Evolutionary conservation across 1,284 basidiomycete species (phyloP).

Genomic region (Entoloma clypeatum): DNA sequence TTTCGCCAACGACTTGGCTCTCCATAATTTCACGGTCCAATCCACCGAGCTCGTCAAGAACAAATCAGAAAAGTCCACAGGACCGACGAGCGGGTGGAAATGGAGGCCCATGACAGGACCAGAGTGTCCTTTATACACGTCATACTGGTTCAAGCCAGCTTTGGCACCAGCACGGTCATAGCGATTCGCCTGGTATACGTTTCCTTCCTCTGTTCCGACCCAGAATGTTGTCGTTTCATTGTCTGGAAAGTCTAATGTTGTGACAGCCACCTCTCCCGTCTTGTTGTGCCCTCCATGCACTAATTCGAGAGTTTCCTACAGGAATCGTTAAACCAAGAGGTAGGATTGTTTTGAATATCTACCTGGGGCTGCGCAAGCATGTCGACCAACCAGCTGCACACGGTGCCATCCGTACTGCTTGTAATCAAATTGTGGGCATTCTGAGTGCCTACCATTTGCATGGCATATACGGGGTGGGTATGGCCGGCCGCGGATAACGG

Average conservation of each 20-base stretch:
- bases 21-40: constrained; percentile 96
- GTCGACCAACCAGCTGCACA: constrained; percentile 97
- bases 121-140: constrained; percentile 89
- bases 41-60: constrained; percentile 91
- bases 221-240: constrained; percentile 95
- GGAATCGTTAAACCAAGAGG: constrained; percentile 11
- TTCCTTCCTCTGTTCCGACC: constrained; percentile 97
- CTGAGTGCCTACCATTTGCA: constrained; percentile 96
- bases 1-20: constrained; percentile 68
- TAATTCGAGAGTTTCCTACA: constrained; percentile 86
- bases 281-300: constrained; percentile 86
- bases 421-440: constrained; percentile 97
- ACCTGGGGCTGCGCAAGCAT: constrained; percentile 98
- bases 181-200: constrained; percentile 91
- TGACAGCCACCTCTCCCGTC: constrained; percentile 94
- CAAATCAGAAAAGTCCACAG: constrained; percentile 92
- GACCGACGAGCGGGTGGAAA: constrained; percentile 89
- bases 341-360: constrained; percentile 15
- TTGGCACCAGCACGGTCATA: constrained; percentile 96
- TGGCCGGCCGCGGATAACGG: constrained; percentile 94
- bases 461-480: constrained; percentile 96
- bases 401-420: constrained; percentile 92
- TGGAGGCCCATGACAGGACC: constrained; percentile 92
- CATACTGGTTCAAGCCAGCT: constrained; percentile 88
- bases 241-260: constrained; percentile 87